Conservation (phyloP, 805 yeast species). For the Nakazawaea populi region DNA sequence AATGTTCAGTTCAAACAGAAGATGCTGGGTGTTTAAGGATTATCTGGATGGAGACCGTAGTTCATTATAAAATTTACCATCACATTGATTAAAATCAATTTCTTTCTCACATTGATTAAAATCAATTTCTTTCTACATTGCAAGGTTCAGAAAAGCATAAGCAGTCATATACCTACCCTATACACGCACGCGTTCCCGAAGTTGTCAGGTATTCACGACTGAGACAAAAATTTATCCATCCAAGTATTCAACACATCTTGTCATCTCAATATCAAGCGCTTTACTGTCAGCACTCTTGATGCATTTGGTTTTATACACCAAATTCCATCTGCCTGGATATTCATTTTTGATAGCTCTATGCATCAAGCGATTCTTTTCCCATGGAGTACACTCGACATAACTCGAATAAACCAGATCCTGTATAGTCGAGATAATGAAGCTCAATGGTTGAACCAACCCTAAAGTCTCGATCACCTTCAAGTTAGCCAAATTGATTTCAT, state of each 20-base stretch:
- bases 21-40: too few species aligned
- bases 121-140: too few species aligned
- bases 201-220: too few species aligned
- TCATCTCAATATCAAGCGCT: conserved; percentile 23
- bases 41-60: too few species aligned
- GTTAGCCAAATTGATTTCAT: conserved; percentile 29
- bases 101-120: too few species aligned
- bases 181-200: too few species aligned
- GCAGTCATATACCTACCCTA: too few species aligned
- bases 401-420: conserved; percentile 24
- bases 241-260: conserved; percentile 25
- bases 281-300: conserved; percentile 15
- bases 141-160: too few species aligned
- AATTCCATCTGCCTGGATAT: conserved; percentile 30
- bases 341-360: conserved; percentile 15
- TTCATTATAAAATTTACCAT: too few species aligned
- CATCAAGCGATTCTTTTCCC: conserved; percentile 25
- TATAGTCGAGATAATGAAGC: conserved; percentile 32
- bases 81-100: too few species aligned
- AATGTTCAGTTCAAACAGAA: too few species aligned
- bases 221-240: conserved; percentile 16
- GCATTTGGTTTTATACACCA: conserved; percentile 28
- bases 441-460: conserved; percentile 30
- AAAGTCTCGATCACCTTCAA: conserved; percentile 31
- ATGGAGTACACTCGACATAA: conserved; percentile 29